Evolutionary conservation across 345 rosid species (phyloP), one percentile per base, ranked within the genome.

Genomic region (Erucastrum elatum): DNA sequence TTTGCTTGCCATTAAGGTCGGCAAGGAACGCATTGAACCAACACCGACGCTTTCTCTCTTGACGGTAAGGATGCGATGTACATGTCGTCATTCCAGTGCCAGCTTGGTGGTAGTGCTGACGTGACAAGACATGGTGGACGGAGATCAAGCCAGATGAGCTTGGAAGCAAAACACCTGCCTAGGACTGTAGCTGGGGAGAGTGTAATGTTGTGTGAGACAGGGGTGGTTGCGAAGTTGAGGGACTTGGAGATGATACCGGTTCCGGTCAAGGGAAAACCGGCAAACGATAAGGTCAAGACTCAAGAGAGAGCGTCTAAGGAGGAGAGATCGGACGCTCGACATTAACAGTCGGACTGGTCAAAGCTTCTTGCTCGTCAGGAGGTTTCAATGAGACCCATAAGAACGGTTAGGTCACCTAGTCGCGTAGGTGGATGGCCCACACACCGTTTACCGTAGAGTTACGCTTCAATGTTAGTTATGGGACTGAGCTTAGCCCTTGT

Each of bases 141-240:
- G 75, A 46, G 84, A 75, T 37, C 83, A 1, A 80, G 66, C 33
- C 41, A 56, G 15, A 63, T 60, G 66, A 78, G 80, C 62, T 66
- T n/a, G 35, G 77, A 81, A 58, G 44, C 15, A 9, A 74, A 30
- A n/a, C 53, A 75, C 41, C 49, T 83, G 66, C 91, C 90, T 4
- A 69, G 68, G 37, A 81, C 71, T 4, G 64, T 87, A 63, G 89
- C 81, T 0, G 94, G 92, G 44, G 88, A 89, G 74, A 87, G 68
- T 9, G 97, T 92, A 80, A 74, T 87, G 2, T 94, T 97, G 98
- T 89, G 98, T 85, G 84, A 90, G 53, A 91, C 98, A 4, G 96
- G 98, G n/a, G 92, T 94, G 75, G 87, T 94, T 16, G 93, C 96
- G 0, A 94, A 90, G 85, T 75, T 94, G 74, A 94, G 90, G 98